Evolutionary conservation across 75 land plant species (phyloP).

Genomic region (Picea sitchensis): DNA sequence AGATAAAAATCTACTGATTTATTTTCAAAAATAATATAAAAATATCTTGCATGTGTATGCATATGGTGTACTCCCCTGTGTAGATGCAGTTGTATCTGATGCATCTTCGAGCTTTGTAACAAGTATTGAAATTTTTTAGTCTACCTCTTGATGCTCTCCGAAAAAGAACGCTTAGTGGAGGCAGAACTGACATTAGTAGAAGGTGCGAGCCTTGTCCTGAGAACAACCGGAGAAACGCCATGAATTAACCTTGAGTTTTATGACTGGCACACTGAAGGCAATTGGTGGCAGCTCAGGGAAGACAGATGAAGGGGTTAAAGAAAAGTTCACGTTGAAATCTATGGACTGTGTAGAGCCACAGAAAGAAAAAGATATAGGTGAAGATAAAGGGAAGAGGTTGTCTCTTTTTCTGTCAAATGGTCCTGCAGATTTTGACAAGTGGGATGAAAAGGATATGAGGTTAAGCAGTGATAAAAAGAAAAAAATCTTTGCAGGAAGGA

Average conservation of each 20-base stretch:
- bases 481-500: neutral
- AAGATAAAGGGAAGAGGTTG: constrained; percentile 50
- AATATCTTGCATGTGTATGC: too few relatives aligned
- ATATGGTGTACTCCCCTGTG: too few relatives aligned
- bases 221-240: neutral
- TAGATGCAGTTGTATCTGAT: too few relatives aligned
- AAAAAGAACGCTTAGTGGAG: too few relatives aligned
- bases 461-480: neutral
- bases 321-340: too few relatives aligned
- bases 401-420: constrained; percentile 17
- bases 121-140: too few relatives aligned
- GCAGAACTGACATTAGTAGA: too few relatives aligned
- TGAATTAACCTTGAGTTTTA: constrained; percentile 6
- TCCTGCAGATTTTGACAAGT: neutral
- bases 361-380: constrained; percentile 11
- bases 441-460: constrained; percentile 2
- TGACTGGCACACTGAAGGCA: neutral
- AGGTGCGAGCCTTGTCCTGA: too few relatives aligned
- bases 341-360: constrained; percentile 8
- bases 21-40: too few relatives aligned
- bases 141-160: too few relatives aligned
- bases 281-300: neutral
- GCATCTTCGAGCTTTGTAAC: too few relatives aligned
- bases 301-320: neutral
- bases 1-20: too few relatives aligned